Evolutionary conservation across 1,139 yeast genomes (phyloP), one percentile per base, ranked within the genome.

Genomic region (Oligophagozyma castellii): DNA sequence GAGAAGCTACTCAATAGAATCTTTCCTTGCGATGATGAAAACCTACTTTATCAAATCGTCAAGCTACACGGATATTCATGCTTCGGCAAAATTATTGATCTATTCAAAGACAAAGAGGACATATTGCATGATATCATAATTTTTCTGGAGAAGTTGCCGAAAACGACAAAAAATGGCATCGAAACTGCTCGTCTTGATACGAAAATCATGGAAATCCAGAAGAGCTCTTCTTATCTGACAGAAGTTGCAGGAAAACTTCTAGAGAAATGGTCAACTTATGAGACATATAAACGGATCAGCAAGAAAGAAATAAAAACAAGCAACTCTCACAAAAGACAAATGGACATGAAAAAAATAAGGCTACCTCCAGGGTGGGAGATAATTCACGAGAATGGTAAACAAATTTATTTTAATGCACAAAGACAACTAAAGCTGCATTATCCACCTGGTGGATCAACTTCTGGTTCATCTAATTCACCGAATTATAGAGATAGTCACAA

Each of bases 21-120:
- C 22, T 63, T 63, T 34, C 51, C 64, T 22, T 70, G 89, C 5
- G 57, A 59, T 16, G 76, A 74, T 36, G 58, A 61, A 3, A 55
- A 55, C n/a, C 59, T 78, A 16, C 71, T 76, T 32, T 56, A 65
- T 8, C 65, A 68, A 22, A 70, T 84, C 31, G 71, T 83, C 46
- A 65, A 76, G 37, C 63, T 83, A 47, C 98, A 86, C 50, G 98
- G 98, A 5, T 80, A 84, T 53, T 78, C 77, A 44, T 74, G 93
- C 8, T 62, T 86, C 32, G 69, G 79, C 11, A 67, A 72, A 13
- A 55, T 80, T 7, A 51, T 81, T 28, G 62, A 67, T 32, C 62
- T 59, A 11, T 47, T 61, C 24, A 38, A 52, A 23, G 42, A 42
- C 6, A 39, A 42, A 16, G 36, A 41, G 13, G 42, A 45, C 6